Percentiles rank a stretch among this genome's conserved stretches.
phyloP scores from a whole-genome alignment of 2,329 filamentous ascomycete species.

The Xylariaceae sp. region DNA sequence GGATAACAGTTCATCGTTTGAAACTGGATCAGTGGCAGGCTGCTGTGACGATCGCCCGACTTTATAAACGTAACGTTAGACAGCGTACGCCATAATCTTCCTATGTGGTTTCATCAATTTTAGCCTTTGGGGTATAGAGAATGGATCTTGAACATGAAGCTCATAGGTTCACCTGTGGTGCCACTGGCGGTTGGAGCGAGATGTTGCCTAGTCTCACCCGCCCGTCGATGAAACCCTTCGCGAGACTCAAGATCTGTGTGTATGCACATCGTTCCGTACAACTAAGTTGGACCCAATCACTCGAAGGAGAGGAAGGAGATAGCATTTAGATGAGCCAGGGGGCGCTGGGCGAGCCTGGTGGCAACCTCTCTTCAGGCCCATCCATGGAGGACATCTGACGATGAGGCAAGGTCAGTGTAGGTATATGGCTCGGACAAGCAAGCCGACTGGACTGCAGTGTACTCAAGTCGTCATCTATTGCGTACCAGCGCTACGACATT shows the following conservation, averaged over 20 bases:
- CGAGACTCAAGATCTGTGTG: background rate
- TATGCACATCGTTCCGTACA: background rate
- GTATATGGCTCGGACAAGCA: background rate
- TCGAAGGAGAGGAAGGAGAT: background rate
- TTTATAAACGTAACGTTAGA: background rate
- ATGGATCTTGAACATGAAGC: background rate
- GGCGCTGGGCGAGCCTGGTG: background rate
- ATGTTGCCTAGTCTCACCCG: background rate
- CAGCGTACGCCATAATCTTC: background rate
- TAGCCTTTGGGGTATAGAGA: background rate
- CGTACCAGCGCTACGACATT: slow-evolving; percentile 1
- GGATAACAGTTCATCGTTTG: background rate
- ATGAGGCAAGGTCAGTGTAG: background rate
- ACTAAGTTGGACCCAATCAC: background rate
- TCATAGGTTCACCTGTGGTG: background rate
- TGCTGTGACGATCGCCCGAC: background rate
- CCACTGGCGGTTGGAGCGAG: background rate
- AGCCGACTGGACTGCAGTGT: background rate
- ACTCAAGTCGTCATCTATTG: slow-evolving; percentile 1
- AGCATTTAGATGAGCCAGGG: background rate
- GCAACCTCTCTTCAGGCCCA: background rate
- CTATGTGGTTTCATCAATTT: background rate
- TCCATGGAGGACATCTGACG: background rate
- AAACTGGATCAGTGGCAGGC: background rate
- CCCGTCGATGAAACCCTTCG: background rate